Evolutionary conservation across 2,329 filamentous ascomycete species (phyloP), one percentile per base, ranked within the genome.

Genomic region (Paradendryphiella salina): DNA sequence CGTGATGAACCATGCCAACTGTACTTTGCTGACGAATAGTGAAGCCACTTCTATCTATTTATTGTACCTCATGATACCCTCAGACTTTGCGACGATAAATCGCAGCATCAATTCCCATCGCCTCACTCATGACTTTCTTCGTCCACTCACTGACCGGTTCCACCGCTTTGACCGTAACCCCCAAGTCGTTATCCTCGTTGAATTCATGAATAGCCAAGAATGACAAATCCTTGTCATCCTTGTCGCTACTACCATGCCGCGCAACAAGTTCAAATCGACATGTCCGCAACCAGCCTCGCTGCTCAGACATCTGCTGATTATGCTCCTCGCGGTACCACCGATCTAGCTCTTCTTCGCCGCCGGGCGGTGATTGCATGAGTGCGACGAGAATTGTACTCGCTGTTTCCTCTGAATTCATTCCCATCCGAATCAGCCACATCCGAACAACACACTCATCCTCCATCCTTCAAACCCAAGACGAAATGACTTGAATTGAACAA

Each of bases 321-420:
- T 71, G 66, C 34, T 72, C 69, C 18, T 68, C 51, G 4, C 65
- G 53, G 36, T 71, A 71, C 67, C 67, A 70, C 5, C 55, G 54
- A 26, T 69, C 65, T 4, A 71, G 48, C 7, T 71, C 64, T 4
- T 32, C 48, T 13, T 61, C 66, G 2, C 59, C 57, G 5, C 59
- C 61, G 3, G 56, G 39, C 4, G 44, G 15, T 2, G 67, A 64
- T 31, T 69, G 59, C 60, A 72, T 66, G 13, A 64, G 63, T 3
- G 66, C 68, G 20, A 63, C 37, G 7, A 71, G 58, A 13, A 71
- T 29, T 0, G 43, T 47, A 4, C 17, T 1, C 0, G 42, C 36
- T 1, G 31, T 13, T 6, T 35, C 17, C 6, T 32, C 38, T 41
- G 13, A 13, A n/a, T n/a, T n/a, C n/a, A n/a, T n/a, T n/a, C n/a